Evolutionary conservation across 495 filamentous ascomycete species (phyloP), one percentile per base, ranked within the genome.

Genomic region (Amniculicola lignicola): DNA sequence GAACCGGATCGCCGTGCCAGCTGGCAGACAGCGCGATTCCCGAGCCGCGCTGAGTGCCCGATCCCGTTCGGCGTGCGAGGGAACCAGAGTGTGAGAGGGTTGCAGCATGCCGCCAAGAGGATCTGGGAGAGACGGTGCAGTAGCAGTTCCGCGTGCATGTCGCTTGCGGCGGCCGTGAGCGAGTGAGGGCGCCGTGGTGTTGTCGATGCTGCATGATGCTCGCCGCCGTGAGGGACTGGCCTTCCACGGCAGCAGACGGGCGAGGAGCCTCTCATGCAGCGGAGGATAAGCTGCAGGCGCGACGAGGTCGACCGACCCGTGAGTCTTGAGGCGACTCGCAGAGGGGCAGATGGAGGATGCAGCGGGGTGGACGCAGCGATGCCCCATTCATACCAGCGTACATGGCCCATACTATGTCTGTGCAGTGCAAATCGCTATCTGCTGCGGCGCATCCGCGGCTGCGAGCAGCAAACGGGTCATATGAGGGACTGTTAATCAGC

Each of bases 71-170:
- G 24, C 18, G 14, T 22, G 15, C 22, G 14, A 25, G 43, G 22
- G 22, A 46, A 22, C 43, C n/a, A 46, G 43, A 46, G 43, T 16
- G 43, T n/a, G 45, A 29, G 10, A 40, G 37, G 10, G 16, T 21
- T 12, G 45, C 22, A 22, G 43, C 22, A 43, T 16, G 22, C 27
- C 21, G 54, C 54, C 54, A 57, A 57, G 54, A 16, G 36, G 25
- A 40, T 56, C 53, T 56, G 53, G 49, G 53, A 56, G 45, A 29
- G 53, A 38, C 23, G 3, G 9, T 51, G 54, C 54, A 58, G 46
- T 44, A 51, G 45, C 54, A 57, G 18, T 40, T 40, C 51, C 51
- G 39, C 31, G 3, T 22, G 41, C 51, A 37, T 38, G 22, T 49
- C 28, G 45, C 28, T 37, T 49, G 45, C 45, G 37, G 41, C 21